Conservation (phyloP, 2,329 filamentous ascomycete species). For the Fusarium protoensiforme region DNA sequence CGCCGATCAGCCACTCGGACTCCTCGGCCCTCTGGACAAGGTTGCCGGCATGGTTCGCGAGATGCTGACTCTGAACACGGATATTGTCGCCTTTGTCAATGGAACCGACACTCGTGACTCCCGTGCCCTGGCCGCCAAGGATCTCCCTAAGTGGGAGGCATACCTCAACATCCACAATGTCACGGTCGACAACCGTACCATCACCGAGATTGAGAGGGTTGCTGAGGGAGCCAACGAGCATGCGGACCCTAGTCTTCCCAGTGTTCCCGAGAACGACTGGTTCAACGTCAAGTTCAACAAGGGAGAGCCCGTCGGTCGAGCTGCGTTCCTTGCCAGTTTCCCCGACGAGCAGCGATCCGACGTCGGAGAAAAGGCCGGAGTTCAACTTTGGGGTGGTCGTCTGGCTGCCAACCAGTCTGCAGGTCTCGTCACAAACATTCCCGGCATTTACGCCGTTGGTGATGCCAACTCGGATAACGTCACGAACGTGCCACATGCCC, state of each 20-base stretch:
- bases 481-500: slow-evolving; percentile 70
- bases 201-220: slow-evolving; percentile 60
- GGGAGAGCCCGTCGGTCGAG: slow-evolving; percentile 57
- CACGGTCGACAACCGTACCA: slow-evolving; percentile 66
- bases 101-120: slow-evolving; percentile 63
- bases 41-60: slow-evolving; percentile 60
- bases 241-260: slow-evolving; percentile 55
- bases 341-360: slow-evolving; percentile 58
- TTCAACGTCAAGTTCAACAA: slow-evolving; percentile 65
- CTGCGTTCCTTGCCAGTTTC: slow-evolving; percentile 64
- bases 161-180: slow-evolving; percentile 64
- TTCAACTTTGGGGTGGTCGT: slow-evolving; percentile 56
- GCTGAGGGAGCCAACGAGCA: slow-evolving; percentile 49
- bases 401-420: slow-evolving; percentile 54
- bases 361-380: slow-evolving; percentile 59
- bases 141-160: slow-evolving; percentile 58
- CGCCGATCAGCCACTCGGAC: slow-evolving; percentile 66
- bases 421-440: slow-evolving; percentile 62
- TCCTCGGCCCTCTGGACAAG: slow-evolving; percentile 59
- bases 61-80: slow-evolving; percentile 63
- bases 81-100: slow-evolving; percentile 69
- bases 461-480: slow-evolving; percentile 69
- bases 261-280: slow-evolving; percentile 61
- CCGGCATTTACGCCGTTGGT: slow-evolving; percentile 67
- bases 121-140: slow-evolving; percentile 52